A percentile compares a stretch with the other conserved stretches of the same genome.
Conservation (phyloP, 1,284 basidiomycete genomes). For the Ganoderma resinaceum region DNA sequence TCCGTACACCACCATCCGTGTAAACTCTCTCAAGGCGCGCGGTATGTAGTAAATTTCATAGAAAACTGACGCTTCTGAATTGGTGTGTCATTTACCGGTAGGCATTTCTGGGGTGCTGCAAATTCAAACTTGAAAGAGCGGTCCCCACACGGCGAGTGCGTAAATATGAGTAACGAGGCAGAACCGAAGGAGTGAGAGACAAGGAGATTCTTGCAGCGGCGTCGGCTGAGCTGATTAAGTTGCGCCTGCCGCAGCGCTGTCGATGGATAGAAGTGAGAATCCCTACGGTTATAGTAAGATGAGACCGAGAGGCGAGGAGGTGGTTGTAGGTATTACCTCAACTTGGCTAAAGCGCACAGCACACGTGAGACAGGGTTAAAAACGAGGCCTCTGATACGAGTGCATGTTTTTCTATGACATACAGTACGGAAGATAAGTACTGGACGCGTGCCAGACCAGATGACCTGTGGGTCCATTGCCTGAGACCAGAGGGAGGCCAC, state of each 20-base stretch:
- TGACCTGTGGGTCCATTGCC: not conserved
- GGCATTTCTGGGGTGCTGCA: not conserved
- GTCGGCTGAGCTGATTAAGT: not conserved
- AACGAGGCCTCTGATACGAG: not conserved
- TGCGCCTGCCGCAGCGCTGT: not conserved
- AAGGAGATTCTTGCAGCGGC: not conserved
- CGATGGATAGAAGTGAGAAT: not conserved
- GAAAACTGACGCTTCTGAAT: not conserved
- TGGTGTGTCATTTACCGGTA: not conserved
- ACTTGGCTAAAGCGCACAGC: not conserved
- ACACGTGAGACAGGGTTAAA: not conserved
- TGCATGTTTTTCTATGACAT: not conserved
- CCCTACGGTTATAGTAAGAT: not conserved
- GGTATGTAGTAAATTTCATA: not conserved
- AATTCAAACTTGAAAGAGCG: not conserved
- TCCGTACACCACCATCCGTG: not conserved
- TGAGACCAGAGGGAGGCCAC: not conserved
- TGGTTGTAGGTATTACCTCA: not conserved
- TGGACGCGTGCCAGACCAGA: not conserved
- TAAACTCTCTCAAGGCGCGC: not conserved
- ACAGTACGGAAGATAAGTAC: too few relatives aligned
- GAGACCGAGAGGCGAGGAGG: not conserved
- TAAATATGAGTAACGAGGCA: not conserved
- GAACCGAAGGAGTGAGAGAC: not conserved
- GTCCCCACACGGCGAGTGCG: not conserved